Evolutionary conservation across 192 early-diverging fungal species (phyloP).

Genomic region (Neocallimastix lanati): DNA sequence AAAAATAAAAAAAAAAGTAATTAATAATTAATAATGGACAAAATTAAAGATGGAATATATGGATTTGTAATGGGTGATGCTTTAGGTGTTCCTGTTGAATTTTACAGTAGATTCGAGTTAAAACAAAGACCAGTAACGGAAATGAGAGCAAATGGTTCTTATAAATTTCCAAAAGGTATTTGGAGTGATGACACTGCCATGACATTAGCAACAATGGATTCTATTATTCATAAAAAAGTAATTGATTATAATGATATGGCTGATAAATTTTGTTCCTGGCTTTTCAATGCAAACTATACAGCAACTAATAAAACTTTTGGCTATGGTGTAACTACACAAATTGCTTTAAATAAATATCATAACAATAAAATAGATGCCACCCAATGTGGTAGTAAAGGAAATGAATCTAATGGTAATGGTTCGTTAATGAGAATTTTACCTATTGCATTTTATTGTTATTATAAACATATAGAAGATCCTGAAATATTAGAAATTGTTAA

Average conservation of each 20-base stretch:
- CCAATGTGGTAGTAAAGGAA: neutral
- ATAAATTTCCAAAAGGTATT: neutral
- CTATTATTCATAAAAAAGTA: neutral
- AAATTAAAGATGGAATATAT: neutral
- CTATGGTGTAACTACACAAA: neutral
- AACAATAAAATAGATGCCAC: neutral
- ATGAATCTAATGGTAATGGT: neutral
- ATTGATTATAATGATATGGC: neutral
- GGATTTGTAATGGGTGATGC: neutral
- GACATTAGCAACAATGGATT: neutral
- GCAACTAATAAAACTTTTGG: neutral
- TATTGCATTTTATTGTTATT: neutral
- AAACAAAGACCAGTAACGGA: neutral
- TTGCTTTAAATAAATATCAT: neutral
- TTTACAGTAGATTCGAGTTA: neutral
- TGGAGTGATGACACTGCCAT: neutral
- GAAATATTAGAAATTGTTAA: neutral
- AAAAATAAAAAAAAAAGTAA: too few relatives aligned
- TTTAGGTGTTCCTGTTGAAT: neutral
- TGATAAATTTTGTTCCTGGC: neutral
- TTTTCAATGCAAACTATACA: neutral
- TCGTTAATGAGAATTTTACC: neutral
- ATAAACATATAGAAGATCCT: neutral
- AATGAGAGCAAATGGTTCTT: neutral
- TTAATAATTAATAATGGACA: neutral